Conservation (phyloP, 73 alveolate genomes). For the Tetrahymena malaccensis region DNA sequence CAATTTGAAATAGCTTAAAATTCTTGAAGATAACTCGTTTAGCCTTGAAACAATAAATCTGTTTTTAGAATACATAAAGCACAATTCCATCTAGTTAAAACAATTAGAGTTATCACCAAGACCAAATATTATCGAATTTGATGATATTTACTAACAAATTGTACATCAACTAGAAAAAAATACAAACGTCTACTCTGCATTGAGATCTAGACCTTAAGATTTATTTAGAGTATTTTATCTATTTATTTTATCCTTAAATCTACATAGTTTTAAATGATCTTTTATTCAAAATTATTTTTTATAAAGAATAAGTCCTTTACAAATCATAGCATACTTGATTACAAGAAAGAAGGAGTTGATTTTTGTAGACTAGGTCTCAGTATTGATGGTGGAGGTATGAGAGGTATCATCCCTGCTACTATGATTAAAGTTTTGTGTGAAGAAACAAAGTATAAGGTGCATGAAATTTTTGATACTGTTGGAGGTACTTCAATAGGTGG, state of each 20-base stretch:
- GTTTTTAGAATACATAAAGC: neutral
- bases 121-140: neutral
- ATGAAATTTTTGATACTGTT: conserved; percentile 18
- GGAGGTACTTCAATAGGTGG: conserved; percentile 45
- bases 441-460: conserved; percentile 9
- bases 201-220: neutral
- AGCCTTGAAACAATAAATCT: neutral
- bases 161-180: neutral
- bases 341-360: neutral
- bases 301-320: neutral
- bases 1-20: neutral
- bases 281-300: neutral
- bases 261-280: no score
- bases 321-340: neutral
- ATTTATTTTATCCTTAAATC: no score
- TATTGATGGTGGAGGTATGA: conserved; percentile 41
- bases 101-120: neutral
- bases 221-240: neutral
- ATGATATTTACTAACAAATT: neutral
- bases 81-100: neutral
- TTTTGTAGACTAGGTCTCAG: conserved; percentile 13
- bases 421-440: conserved; percentile 12
- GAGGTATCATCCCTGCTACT: conserved; percentile 38
- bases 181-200: neutral
- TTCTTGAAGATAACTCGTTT: neutral